Percentiles rank a stretch among this genome's conserved stretches.
phyloP scores from a whole-genome alignment of 495 filamentous ascomycete species.

The Penicillium alfredii region DNA sequence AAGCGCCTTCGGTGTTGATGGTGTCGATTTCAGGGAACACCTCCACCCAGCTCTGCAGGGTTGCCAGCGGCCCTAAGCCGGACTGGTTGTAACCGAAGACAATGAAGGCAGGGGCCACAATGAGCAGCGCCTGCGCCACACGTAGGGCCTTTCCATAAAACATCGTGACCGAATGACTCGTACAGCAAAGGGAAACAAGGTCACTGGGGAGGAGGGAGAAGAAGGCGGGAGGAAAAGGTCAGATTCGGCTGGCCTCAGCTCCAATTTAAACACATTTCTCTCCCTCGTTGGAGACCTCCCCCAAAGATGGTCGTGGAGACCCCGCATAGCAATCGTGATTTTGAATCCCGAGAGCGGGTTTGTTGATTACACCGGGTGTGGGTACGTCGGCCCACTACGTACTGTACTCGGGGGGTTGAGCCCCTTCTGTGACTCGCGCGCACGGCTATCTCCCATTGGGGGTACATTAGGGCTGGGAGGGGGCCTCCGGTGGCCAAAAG shows the following conservation, averaged over 20 bases:
- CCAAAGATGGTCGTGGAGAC: constrained; percentile 5
- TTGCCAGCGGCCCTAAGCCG: constrained; percentile 22
- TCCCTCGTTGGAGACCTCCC: background rate
- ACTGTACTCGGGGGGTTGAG: too few species aligned
- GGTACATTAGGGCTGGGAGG: constrained; percentile 2
- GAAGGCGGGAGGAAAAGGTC: too few species aligned
- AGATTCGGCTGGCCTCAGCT: too few species aligned
- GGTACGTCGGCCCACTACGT: background rate
- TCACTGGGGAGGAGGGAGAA: too few species aligned
- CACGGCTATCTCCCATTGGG: constrained; percentile 2
- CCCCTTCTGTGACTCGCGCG: constrained; percentile 2
- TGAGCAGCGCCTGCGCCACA: constrained; percentile 26
- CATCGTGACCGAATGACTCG: constrained; percentile 5
- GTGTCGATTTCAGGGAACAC: constrained; percentile 32
- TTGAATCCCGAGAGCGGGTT: background rate
- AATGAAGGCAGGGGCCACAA: constrained; percentile 35
- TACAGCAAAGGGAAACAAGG: too few species aligned
- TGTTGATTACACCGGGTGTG: constrained; percentile 3
- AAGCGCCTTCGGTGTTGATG: constrained; percentile 22
- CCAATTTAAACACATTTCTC: background rate
- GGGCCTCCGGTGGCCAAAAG: too few species aligned
- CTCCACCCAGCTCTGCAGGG: constrained; percentile 23
- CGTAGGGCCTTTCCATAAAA: constrained; percentile 15
- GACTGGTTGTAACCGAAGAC: constrained; percentile 34
- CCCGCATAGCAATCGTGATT: constrained; percentile 6